Evolutionary conservation across 441 rosid species (phyloP).

Genomic region (Corymbia calophylla): DNA sequence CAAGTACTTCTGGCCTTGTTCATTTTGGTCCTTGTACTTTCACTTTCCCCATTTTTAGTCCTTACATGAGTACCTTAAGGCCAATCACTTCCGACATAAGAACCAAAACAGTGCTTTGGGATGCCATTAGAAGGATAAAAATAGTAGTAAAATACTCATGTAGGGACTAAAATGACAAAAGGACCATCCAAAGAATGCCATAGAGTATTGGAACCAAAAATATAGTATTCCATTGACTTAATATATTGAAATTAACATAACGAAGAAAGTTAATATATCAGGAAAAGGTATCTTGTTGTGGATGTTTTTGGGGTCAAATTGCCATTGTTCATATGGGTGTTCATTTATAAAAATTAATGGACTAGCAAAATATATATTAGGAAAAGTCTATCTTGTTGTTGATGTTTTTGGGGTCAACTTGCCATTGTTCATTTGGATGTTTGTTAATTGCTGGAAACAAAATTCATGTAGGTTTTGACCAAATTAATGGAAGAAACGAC

Average conservation of each 20-base stretch:
- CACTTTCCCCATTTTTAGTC: no score
- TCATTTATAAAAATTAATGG: neutral
- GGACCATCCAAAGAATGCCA: no score
- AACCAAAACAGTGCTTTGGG: no score
- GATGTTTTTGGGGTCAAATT: neutral
- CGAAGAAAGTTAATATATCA: neutral
- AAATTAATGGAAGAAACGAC: constrained; percentile 59
- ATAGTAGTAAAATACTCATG: no score
- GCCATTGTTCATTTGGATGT: neutral
- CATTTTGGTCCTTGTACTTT: no score
- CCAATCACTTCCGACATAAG: no score
- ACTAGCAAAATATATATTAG: neutral
- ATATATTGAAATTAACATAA: neutral
- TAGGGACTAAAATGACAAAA: no score
- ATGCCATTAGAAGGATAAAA: no score
- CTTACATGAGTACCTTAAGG: no score
- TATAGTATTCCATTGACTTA: no score
- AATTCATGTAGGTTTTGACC: constrained; percentile 41
- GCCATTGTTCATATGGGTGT: neutral
- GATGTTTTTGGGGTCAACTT: neutral
- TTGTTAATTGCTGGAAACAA: neutral
- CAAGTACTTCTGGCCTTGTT: no score
- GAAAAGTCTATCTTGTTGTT: neutral
- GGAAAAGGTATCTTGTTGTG: neutral
- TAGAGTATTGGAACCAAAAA: no score